These are phyloP conservation scores for Ambrosia artemisiifolia DNA, from an alignment of 129 eudicot genomes.

Conservation along the genomic window DNA sequence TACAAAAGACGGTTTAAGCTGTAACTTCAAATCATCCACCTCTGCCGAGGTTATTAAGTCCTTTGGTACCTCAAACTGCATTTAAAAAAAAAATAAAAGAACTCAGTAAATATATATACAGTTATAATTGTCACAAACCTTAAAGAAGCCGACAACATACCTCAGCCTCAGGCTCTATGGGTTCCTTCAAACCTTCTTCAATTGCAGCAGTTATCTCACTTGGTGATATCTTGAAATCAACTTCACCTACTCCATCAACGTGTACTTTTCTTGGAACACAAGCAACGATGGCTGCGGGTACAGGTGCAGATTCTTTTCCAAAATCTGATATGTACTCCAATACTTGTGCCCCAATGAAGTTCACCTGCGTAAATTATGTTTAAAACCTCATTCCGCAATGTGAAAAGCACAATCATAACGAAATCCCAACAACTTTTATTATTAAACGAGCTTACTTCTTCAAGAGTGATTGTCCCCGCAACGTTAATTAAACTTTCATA, in stretches of 20 bases:
- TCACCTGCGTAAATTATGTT: slow-evolving; percentile 53
- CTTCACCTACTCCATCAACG: slow-evolving; percentile 76
- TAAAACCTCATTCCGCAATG: background rate
- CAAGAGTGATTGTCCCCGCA: slow-evolving; percentile 88
- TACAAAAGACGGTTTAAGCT: slow-evolving; percentile 60
- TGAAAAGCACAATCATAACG: background rate
- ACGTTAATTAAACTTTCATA: slow-evolving; percentile 84
- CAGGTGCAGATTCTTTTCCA: slow-evolving; percentile 90
- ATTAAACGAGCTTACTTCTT: slow-evolving; percentile 58
- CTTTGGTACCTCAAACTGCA: slow-evolving; percentile 97
- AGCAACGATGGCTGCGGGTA: slow-evolving; percentile 94
- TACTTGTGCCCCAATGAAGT: slow-evolving; percentile 76
- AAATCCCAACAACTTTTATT: background rate
- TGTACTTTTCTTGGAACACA: slow-evolving; percentile 89
- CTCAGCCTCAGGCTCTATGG: slow-evolving; percentile 97
- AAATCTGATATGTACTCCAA: slow-evolving; percentile 87
- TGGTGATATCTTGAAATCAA: slow-evolving; percentile 82
- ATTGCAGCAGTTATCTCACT: slow-evolving; percentile 76
- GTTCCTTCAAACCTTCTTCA: slow-evolving; percentile 81
- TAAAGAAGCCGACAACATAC: slow-evolving; percentile 32
- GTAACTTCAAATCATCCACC: slow-evolving; percentile 59
- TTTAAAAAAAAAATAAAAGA: background rate
- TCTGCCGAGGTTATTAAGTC: slow-evolving; percentile 59
- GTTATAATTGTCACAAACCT: background rate
- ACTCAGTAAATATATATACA: slow-evolving; percentile 3